A percentile compares a stretch with the other conserved stretches of the same genome.
Evolutionary conservation across 106 monocot species (phyloP).

Genomic region (Cymbidium sinense): DNA sequence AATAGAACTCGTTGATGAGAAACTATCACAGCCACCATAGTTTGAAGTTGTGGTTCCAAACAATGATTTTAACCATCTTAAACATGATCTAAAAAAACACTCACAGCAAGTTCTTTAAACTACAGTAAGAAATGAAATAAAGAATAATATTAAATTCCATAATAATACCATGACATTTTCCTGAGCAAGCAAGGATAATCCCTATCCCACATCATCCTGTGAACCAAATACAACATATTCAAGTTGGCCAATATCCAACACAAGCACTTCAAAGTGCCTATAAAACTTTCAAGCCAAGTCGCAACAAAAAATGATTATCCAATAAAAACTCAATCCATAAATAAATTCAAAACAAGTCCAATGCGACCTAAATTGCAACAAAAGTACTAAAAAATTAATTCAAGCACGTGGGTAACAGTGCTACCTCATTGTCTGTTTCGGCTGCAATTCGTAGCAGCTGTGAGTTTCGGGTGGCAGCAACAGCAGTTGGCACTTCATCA

Average conservation of each 20-base stretch:
- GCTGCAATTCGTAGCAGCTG: constrained; percentile 41
- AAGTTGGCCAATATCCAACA: background rate
- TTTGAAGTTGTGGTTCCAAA: background rate
- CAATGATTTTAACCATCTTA: background rate
- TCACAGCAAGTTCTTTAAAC: background rate
- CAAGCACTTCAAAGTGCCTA: background rate
- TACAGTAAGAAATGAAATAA: background rate
- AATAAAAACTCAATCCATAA: background rate
- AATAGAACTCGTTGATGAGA: background rate
- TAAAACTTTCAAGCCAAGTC: background rate
- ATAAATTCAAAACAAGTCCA: no score
- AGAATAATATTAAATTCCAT: background rate
- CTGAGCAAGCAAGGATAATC: background rate
- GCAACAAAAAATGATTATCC: background rate
- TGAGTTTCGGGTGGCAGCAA: constrained; percentile 61
- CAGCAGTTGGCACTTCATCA: constrained; percentile 49
- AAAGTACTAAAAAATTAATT: background rate
- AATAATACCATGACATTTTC: background rate
- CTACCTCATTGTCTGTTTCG: constrained; percentile 79
- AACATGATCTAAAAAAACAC: background rate
- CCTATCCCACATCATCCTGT: background rate
- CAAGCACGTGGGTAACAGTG: background rate
- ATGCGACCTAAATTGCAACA: background rate
- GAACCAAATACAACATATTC: background rate
- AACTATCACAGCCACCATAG: background rate